Conservation (phyloP, 768 basidiomycete species). For the Auricularia cornea region DNA sequence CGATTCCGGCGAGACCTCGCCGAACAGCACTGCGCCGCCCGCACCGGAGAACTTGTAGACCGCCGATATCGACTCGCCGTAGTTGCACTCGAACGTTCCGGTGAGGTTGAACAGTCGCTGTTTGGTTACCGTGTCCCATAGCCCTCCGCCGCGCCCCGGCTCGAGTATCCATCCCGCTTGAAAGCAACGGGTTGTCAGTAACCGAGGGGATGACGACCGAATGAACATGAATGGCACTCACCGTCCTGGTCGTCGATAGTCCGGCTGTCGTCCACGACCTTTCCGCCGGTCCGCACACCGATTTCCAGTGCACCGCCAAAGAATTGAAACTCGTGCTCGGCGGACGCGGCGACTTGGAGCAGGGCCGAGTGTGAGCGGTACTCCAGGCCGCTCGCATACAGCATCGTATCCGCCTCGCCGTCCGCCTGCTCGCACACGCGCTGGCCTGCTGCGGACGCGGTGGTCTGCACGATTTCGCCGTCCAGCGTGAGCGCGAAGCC, state of each 20-base stretch:
- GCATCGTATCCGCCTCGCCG: not conserved
- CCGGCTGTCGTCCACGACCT: not conserved
- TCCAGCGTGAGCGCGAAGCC: not conserved
- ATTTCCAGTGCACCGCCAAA: not conserved
- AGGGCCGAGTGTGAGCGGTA: not conserved
- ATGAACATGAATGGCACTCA: too few species aligned
- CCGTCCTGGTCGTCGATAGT: not conserved
- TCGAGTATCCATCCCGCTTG: not conserved
- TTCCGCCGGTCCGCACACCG: not conserved
- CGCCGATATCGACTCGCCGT: not conserved
- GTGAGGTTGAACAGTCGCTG: not conserved
- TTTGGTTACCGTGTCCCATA: not conserved
- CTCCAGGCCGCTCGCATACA: not conserved
- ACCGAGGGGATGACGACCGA: too few species aligned
- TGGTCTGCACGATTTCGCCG: not conserved
- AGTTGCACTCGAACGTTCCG: not conserved
- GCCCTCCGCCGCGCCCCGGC: not conserved
- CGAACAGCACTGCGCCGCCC: not conserved
- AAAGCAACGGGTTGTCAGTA: too few species aligned
- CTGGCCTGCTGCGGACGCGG: not conserved
- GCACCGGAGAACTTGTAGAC: not conserved
- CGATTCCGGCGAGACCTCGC: not conserved
- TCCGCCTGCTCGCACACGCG: not conserved
- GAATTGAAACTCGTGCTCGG: not conserved
- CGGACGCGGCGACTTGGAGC: not conserved